Evolutionary conservation across 2,329 filamentous ascomycete genomes (phyloP).

Genomic region (Pseudomassariella vexata): DNA sequence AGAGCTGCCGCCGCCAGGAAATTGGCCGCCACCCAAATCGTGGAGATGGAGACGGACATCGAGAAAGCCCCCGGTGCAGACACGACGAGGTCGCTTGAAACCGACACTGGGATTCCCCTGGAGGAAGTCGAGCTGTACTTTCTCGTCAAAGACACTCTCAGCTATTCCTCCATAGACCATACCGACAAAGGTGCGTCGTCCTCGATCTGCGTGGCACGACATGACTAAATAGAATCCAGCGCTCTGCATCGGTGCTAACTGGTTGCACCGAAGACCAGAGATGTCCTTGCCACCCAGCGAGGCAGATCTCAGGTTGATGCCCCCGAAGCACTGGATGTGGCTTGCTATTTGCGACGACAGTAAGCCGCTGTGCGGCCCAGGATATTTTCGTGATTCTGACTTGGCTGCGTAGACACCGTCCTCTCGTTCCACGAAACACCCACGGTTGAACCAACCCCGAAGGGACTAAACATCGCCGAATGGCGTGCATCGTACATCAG

Average conservation of each 20-base stretch:
- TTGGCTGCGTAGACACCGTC: constrained; percentile 47
- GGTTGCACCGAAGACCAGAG: constrained; percentile 37
- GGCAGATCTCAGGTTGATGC: constrained; percentile 27
- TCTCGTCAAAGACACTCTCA: constrained; percentile 66
- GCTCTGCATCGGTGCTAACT: constrained; percentile 68
- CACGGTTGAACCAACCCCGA: constrained; percentile 20
- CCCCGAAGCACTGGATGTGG: constrained; percentile 60
- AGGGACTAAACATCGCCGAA: constrained; percentile 11
- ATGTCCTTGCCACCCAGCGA: constrained; percentile 16
- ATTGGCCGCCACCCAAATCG: too few relatives aligned
- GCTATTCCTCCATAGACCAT: constrained; percentile 69
- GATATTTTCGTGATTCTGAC: constrained; percentile 10
- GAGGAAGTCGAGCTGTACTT: constrained; percentile 30
- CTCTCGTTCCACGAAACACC: constrained; percentile 63
- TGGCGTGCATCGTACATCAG: constrained; percentile 23
- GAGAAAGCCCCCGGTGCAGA: constrained; percentile 14
- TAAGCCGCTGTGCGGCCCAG: constrained; percentile 27
- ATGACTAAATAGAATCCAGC: constrained; percentile 32
- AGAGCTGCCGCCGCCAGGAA: constrained; percentile 6
- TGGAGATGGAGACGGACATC: constrained; percentile 12
- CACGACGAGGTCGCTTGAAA: constrained; percentile 7
- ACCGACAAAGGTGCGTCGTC: constrained; percentile 52
- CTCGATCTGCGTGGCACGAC: constrained; percentile 4
- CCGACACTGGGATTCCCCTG: constrained; percentile 4
- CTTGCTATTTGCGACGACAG: constrained; percentile 61